Evolutionary conservation across 306 rosid species (phyloP), one percentile per base, ranked within the genome.

Genomic region (Glycine soja): DNA sequence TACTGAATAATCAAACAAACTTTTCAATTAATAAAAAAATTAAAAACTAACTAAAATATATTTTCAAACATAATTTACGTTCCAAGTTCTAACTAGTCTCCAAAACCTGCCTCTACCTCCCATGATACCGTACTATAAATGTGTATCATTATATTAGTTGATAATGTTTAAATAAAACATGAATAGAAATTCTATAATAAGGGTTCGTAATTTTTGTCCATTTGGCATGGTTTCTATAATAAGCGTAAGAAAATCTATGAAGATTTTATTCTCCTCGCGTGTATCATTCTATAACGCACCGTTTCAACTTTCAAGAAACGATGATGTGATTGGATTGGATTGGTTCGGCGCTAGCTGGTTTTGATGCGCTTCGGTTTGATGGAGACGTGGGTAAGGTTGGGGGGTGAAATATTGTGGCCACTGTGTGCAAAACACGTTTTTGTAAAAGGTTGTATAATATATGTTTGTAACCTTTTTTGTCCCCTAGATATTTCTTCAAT

Each of bases 261-360:
- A 61, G 80, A 76, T 61, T 30, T 12, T 46, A 45, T 45, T 75
- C 80, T 24, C 15, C 3, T 12, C 4, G 46, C 2, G 75, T 38
- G 70, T 66, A 16, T 5, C 69, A 53, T 0, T 5, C 48, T 53
- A 4, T 74, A 19, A 48, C 74, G 14, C 82, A 62, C 75, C 82
- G 70, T 70, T 71, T 70, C 15, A 1, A 5, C 63, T 70, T 71
- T 70, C 15, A 1, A 5, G 42, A 6, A 69, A 40, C 42, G 52
- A 62, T 16, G 75, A 50, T 7, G 46, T n/a, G 83, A 50, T 76
- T 75, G 19, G 42, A 16, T 10, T 15, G 40, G 70, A 56, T 74
- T 24, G 30, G 77, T 75, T 14, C 43, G 24, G 72, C 75, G 19
- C 38, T 38, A 38, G 43, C 43, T 7, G 42, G 73, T 71, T 42